phyloP scores from a whole-genome alignment of 2,329 filamentous ascomycete genomes.

The Verticillium isaacii region DNA sequence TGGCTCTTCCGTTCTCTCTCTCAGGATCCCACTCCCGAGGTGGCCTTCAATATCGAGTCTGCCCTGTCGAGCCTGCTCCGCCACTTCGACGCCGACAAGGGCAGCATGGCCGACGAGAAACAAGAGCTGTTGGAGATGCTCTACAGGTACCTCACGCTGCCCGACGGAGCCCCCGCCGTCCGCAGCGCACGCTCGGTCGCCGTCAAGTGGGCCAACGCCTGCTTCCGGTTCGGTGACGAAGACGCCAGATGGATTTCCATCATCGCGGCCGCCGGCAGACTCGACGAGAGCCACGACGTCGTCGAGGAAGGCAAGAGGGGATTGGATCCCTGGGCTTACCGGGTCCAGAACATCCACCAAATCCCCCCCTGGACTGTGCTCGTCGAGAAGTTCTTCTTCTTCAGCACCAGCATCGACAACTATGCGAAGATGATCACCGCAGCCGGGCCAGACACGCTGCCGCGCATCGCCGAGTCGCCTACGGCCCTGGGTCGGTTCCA shows the following conservation, averaged over 20 bases:
- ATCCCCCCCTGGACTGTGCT: conserved; percentile 42
- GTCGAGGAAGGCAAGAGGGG: conserved; percentile 87
- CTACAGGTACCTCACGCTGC: conserved; percentile 60
- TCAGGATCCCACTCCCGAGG: conserved; percentile 70
- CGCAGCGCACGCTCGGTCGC: conserved; percentile 76
- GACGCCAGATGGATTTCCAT: conserved; percentile 85
- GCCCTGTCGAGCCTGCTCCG: conserved; percentile 70
- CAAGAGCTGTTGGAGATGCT: conserved; percentile 48
- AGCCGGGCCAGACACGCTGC: background rate
- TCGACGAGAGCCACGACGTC: conserved; percentile 72
- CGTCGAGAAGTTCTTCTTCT: conserved; percentile 44
- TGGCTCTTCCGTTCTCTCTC: conserved; percentile 84
- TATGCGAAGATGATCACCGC: background rate
- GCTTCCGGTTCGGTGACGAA: conserved; percentile 73
- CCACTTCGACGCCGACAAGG: conserved; percentile 32
- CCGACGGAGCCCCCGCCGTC: conserved; percentile 45
- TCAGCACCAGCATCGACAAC: conserved; percentile 22
- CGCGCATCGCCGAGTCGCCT: background rate
- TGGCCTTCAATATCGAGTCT: conserved; percentile 84
- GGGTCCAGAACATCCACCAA: conserved; percentile 19
- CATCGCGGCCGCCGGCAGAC: conserved; percentile 65
- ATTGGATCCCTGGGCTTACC: conserved; percentile 61
- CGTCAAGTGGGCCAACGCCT: conserved; percentile 86
- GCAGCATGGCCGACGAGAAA: conserved; percentile 17
- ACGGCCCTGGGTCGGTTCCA: conserved; percentile 40